Base-by-base conservation (phyloP, 768 basidiomycete species). In the Boletus reticuloceps region DNA sequence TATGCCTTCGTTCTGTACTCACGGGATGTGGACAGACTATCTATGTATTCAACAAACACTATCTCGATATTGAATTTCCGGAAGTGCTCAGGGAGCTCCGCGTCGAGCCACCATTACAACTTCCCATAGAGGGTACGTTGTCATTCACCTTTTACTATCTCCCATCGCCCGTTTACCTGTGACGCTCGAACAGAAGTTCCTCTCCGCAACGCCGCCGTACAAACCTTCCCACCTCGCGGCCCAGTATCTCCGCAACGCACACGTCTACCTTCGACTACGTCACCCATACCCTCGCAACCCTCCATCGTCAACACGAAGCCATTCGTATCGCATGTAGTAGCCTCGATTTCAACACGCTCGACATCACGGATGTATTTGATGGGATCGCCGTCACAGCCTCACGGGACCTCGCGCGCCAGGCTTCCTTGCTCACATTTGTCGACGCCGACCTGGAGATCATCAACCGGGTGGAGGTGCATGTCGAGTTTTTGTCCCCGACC, bases 31-130 rank as follows among this genome's bases (percentile, higher is more conserved):
- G 16, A 40, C 25, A 82, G 91, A 78, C 83, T 8, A 86, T 94
- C 56, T 93, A 82, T 63, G 88, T 93, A 6, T 94, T 89, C 73
- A 93, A 92, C 72, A 91, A 90, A 64, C 76, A 81, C 63, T 89
- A 88, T 63, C 79, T 94, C 37, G 89, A 90, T 58, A 75, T 83
- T 42, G 83, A 87, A 47, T 52, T 88, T 29, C 81, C 85, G 2
- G 80, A 86, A 41, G 84, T 89, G 25, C 69, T 91, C 16, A 76
- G 70, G n/a, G 78, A 82, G 40, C 78, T 93, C n/a, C 77, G 72
- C 16, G 74, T 84, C 17, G 79, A 84, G 42, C 76, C 88, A 3
- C 77, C 78, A 17, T 63, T 89, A 22, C 86, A 90, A 59, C 83
- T 85, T n/a, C 77, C 81, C 17, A 80, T 89, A 57, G 87, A 90